Percentiles rank a stretch among this genome's conserved stretches.
Conservation (phyloP, 2,329 filamentous ascomycete species). For the Dothideomycetidae sp. region DNA sequence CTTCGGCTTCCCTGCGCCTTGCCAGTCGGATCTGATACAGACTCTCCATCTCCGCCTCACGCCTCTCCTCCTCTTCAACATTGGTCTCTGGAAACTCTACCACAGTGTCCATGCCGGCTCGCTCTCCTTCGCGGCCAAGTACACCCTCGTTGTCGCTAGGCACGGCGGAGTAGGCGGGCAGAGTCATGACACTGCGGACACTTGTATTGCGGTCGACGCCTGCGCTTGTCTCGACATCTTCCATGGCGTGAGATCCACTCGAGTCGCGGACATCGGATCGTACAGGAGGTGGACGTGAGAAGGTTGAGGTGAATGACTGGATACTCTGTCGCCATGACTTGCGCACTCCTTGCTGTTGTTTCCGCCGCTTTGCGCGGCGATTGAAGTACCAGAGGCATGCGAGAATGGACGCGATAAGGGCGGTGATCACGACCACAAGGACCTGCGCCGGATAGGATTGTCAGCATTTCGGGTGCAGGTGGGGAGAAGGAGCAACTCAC, state of each 20-base stretch:
- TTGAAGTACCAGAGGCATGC: conserved; percentile 9
- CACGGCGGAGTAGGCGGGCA: conserved; percentile 68
- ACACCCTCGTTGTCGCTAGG: conserved; percentile 66
- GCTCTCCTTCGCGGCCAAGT: conserved; percentile 76
- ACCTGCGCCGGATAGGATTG: conserved; percentile 6
- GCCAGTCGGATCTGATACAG: conserved; percentile 78
- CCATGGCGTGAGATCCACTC: conserved; percentile 5
- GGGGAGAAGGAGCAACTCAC: background rate
- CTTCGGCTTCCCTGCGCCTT: conserved; percentile 58
- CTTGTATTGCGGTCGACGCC: conserved; percentile 69
- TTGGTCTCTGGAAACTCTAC: conserved; percentile 68
- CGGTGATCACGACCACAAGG: conserved; percentile 10
- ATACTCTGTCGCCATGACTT: conserved; percentile 8
- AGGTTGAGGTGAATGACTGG: conserved; percentile 3
- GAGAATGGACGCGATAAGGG: conserved; percentile 10
- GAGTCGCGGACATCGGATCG: conserved; percentile 8
- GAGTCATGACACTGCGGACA: conserved; percentile 82
- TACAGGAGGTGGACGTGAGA: conserved; percentile 1
- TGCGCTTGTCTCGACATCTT: conserved; percentile 8
- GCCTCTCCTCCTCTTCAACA: conserved; percentile 62
- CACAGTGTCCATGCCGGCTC: conserved; percentile 81
- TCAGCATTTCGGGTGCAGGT: background rate
- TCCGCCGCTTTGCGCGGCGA: conserved; percentile 3
- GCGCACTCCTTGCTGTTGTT: conserved; percentile 3
- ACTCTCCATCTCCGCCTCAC: conserved; percentile 85